phyloP scores from a whole-genome alignment of 2,329 filamentous ascomycete species.

The Keithomyces neogunnii region DNA sequence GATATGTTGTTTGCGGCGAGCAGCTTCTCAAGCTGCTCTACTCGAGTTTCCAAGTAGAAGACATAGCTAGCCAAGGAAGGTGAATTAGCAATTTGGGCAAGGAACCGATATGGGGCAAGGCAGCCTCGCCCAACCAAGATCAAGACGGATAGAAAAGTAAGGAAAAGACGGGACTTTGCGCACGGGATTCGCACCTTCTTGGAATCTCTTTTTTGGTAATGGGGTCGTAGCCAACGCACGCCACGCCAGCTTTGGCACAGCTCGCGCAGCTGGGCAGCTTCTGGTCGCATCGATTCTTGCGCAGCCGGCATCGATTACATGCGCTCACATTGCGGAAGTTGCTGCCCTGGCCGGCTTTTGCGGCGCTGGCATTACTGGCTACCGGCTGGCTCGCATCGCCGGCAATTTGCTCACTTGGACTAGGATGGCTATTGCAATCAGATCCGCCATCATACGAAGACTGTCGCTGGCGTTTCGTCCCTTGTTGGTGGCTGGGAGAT shows the following conservation, averaged over 20 bases:
- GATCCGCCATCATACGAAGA: conserved; percentile 41
- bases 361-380: conserved; percentile 1
- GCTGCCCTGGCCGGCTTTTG: conserved; percentile 49
- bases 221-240: conserved; percentile 91
- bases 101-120: background rate
- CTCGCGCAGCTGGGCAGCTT: conserved; percentile 81
- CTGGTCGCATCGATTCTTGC: conserved; percentile 95
- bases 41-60: conserved; percentile 83
- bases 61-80: conserved; percentile 57
- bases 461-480: conserved; percentile 48
- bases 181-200: conserved; percentile 55
- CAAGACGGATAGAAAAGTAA: conserved; percentile 17
- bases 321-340: conserved; percentile 84
- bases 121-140: background rate
- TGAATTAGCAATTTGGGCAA: background rate
- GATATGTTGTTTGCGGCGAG: conserved; percentile 60
- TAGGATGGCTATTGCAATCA: conserved; percentile 21
- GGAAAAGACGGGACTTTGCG: too few species aligned
- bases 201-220: conserved; percentile 96
- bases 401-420: conserved; percentile 23
- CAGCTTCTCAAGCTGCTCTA: conserved; percentile 73
- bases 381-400: conserved; percentile 2
- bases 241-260: conserved; percentile 85
- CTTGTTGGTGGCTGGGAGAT: conserved; percentile 40
- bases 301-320: conserved; percentile 82